Percentiles rank a stretch among this genome's conserved stretches.
Conservation (phyloP, 2,329 filamentous ascomycete genomes). For the Colletotrichum neosansevieriae region DNA sequence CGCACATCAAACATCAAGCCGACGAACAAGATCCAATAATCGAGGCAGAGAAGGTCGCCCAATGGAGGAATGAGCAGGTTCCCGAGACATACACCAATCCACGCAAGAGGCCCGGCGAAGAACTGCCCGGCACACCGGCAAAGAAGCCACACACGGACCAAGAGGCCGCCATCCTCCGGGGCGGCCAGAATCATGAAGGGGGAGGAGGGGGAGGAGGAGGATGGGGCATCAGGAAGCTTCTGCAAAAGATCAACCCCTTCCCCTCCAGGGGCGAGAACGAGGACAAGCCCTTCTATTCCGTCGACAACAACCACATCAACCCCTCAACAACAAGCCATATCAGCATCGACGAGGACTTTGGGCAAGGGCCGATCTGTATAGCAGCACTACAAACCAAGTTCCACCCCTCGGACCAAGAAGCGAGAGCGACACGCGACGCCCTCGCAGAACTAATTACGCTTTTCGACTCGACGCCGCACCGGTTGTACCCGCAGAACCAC, state of each 20-base stretch:
- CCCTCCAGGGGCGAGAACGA: not conserved
- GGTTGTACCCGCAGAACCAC: not conserved
- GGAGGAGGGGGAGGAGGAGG: too few relatives aligned
- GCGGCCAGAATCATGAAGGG: not conserved
- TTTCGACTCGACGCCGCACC: not conserved
- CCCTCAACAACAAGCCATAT: not conserved
- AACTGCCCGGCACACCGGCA: not conserved
- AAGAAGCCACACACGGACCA: conserved; percentile 8
- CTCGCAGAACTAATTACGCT: not conserved
- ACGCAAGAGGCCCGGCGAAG: conserved; percentile 15
- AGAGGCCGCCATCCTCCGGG: not conserved
- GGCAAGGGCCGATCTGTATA: not conserved
- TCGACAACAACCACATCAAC: not conserved
- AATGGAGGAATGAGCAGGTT: not conserved
- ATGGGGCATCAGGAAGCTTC: conserved; percentile 3
- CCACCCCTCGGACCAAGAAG: not conserved
- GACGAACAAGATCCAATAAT: conserved; percentile 12
- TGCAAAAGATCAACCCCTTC: conserved; percentile 6
- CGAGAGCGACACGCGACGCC: not conserved
- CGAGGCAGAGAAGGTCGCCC: not conserved
- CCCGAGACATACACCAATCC: not conserved
- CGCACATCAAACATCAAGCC: conserved; percentile 3
- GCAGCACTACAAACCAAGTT: not conserved
- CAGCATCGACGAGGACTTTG: not conserved
- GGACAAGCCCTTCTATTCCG: not conserved